phyloP scores from a whole-genome alignment of 2,329 filamentous ascomycete genomes.

The Phaeomoniella chlamydospora region DNA sequence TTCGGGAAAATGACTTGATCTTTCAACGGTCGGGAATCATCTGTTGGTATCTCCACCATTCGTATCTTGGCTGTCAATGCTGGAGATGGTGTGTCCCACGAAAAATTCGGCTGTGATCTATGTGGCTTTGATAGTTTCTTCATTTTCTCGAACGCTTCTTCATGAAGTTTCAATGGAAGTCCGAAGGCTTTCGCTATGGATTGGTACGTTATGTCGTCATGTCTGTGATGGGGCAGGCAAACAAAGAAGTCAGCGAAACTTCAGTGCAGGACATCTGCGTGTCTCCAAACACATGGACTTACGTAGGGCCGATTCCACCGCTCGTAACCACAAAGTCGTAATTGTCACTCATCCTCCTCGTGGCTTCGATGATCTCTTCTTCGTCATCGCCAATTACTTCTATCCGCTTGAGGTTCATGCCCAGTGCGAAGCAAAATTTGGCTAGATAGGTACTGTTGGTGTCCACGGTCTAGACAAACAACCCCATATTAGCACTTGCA shows the following conservation, averaged over 20 bases:
- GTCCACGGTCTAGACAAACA: slow-evolving; percentile 39
- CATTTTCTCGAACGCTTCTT: slow-evolving; percentile 69
- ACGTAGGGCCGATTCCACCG: slow-evolving; percentile 93
- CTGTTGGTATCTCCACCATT: slow-evolving; percentile 78
- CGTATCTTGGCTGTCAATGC: slow-evolving; percentile 67
- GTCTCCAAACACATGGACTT: slow-evolving; percentile 20
- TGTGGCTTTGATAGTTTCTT: slow-evolving; percentile 62
- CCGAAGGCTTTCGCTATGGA: slow-evolving; percentile 84
- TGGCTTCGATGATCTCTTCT: slow-evolving; percentile 75
- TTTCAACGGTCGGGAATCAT: slow-evolving; percentile 47
- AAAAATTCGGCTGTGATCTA: slow-evolving; percentile 58
- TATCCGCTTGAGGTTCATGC: slow-evolving; percentile 62
- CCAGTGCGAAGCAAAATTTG: slow-evolving; percentile 51
- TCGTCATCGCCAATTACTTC: slow-evolving; percentile 94
- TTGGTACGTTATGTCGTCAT: slow-evolving; percentile 95
- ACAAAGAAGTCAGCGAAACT: not conserved
- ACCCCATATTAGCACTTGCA: no score
- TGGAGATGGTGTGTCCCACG: slow-evolving; percentile 72
- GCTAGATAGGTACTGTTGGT: slow-evolving; percentile 52
- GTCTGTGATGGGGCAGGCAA: slow-evolving; percentile 46
- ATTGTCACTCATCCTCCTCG: slow-evolving; percentile 67
- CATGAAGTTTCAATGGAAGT: slow-evolving; percentile 62
- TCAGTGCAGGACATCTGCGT: not conserved
- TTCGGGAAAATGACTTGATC: slow-evolving; percentile 67
- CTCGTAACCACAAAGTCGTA: slow-evolving; percentile 95